phyloP scores from a whole-genome alignment of 352 stramenopile genomes.

The Phytophthora brassicae region DNA sequence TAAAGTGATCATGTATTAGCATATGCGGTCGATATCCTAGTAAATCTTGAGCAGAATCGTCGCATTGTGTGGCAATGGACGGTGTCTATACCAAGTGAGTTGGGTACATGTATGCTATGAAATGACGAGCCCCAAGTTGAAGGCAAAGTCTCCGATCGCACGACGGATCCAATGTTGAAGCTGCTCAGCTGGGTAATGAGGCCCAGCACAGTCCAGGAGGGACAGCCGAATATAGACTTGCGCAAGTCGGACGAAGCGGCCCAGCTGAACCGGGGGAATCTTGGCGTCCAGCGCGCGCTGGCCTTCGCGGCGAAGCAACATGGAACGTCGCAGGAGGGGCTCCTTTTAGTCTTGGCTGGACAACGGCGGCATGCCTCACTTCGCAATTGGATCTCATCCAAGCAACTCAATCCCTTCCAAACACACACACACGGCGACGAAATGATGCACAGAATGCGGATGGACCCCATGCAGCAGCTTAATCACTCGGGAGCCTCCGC shows the following conservation, averaged over 20 bases:
- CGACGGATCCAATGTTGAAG: constrained; percentile 22
- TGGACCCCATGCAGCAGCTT: constrained; percentile 23
- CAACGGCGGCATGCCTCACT: constrained; percentile 25
- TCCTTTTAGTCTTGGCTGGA: neutral
- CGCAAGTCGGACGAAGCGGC: constrained; percentile 19
- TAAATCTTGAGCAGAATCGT: constrained; percentile 8
- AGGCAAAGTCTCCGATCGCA: no score
- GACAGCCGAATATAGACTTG: constrained; percentile 30
- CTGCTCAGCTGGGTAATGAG: constrained; percentile 20
- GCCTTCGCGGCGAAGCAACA: constrained; percentile 19
- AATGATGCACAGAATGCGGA: constrained; percentile 36
- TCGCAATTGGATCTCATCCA: constrained; percentile 29
- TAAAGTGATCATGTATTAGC: no score
- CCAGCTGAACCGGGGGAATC: constrained; percentile 14
- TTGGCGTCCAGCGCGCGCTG: constrained; percentile 19
- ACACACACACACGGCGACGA: neutral
- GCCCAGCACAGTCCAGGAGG: constrained; percentile 18
- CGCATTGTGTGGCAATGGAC: constrained; percentile 6
- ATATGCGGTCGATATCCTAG: no score
- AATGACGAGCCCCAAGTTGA: neutral
- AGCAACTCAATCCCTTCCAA: constrained; percentile 5
- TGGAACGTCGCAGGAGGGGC: constrained; percentile 13
- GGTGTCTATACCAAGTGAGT: constrained; percentile 21
- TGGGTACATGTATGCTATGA: neutral
- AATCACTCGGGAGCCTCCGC: constrained; percentile 6